Evolutionary conservation across 257 asterid genomes (phyloP).

Genomic region (Ophiorrhiza pumila): DNA sequence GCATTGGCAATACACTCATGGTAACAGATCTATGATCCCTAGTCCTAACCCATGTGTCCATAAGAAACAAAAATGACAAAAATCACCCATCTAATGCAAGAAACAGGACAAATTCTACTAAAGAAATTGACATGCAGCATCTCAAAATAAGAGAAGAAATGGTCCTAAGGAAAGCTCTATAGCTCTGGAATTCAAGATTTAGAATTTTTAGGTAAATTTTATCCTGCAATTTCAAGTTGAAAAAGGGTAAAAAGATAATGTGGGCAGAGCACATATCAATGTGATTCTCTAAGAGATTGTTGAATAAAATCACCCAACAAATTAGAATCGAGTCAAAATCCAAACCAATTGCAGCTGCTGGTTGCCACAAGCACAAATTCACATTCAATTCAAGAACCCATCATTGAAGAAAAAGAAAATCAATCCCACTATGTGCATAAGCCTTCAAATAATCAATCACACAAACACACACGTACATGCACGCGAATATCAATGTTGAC

Average conservation of each 20-base stretch:
- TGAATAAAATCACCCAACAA: neutral
- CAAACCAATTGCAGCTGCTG: neutral
- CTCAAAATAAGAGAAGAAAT: neutral
- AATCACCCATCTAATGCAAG: neutral
- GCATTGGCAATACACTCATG: neutral
- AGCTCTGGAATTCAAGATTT: neutral
- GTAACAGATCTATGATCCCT: neutral
- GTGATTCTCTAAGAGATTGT: neutral
- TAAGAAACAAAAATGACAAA: no score
- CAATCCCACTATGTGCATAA: neutral
- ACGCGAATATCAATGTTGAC: neutral
- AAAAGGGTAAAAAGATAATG: neutral
- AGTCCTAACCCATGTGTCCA: neutral
- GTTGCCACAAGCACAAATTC: neutral
- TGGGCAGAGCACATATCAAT: neutral
- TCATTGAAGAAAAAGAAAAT: neutral
- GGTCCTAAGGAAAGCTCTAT: neutral
- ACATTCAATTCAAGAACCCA: neutral
- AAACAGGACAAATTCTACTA: neutral
- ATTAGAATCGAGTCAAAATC: neutral
- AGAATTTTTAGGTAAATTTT: neutral
- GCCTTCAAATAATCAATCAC: neutral
- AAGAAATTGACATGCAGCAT: no score
- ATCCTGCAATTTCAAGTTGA: neutral
- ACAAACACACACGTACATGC: neutral